Base-by-base conservation (phyloP, 2,329 filamentous ascomycete genomes). In the Nemania sp. region DNA sequence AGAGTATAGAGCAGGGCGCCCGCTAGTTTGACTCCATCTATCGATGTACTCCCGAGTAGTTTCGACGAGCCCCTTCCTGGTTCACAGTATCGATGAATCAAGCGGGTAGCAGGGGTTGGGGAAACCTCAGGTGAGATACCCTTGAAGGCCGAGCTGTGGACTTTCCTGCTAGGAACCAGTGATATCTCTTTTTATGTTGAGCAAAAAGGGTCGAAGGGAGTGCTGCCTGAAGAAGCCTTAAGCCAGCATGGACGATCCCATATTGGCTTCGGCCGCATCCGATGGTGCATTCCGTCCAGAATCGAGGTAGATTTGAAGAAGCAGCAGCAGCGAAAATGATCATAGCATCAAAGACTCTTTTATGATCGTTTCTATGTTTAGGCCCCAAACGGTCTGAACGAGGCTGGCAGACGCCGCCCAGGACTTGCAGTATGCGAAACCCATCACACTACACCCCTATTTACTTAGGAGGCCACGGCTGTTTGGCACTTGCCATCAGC, bases 171-270 rank as follows among this genome's bases (percentile, higher is more conserved):
- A 60, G 63, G 67, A 59, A 43, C 73, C 70, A 71, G 70, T 73
- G 71, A 72, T 60, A 64, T 65, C 58, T 64, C 27, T 54, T 70
- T 60, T 63, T 35, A 56, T 59, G 56, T 63, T 35, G 57, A 72
- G 68, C 29, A 62, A 63, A n/a, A 53, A 55, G 41, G 26, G 64
- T 61, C 35, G 47, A 55, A 41, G 53, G 43, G 64, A 55, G 62
- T 75, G 74, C 70, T 75, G 73, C 72, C 74, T 76, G 70, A 73
- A 66, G 54, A 47, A 26, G 62, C 45, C 51, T 60, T 52, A 49
- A 58, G 45, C 53, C 53, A 62, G 27, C 10, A 60, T 60, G 22
- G 54, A 32, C 20, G 53, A 64, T 70, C 58, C 49, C 65, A 66
- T 62, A 52, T 57, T 64, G 66, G 24, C 55, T 49, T 70, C 70